Base-by-base conservation (phyloP, 2,329 filamentous ascomycete species). In the Pseudocercospora fuligena region DNA sequence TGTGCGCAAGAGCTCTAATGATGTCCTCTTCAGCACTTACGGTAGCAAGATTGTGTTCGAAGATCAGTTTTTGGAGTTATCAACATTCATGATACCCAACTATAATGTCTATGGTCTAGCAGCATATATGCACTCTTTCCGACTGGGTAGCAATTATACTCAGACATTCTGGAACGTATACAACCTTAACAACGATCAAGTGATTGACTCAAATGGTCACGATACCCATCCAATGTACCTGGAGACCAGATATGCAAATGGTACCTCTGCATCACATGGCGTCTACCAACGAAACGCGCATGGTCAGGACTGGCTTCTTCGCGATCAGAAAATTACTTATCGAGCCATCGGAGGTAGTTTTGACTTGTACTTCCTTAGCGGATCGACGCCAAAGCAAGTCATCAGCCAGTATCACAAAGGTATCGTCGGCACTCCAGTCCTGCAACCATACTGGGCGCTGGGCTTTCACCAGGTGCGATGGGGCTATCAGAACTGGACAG, bases 331-430 rank as follows among this genome's bases (percentile, higher is more conserved):
- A 14, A 51, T 78, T 12, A 75, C 72, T 2, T 78, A 77, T 65
- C 69, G 76, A 3, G 75, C 74, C 0, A 75, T 77, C 23, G 75
- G 75, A 14, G 76, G 76, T 25, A 75, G 73, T 64, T 68, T 94
- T 63, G 91, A 94, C 75, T 81, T 94, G 23, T 93, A 92, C 76
- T 92, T 94, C 79, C 89, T 90, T 73, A 84, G 88, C 5, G 92
- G 92, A 80, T 65, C 68, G 9, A 64, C 65, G 5, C 63, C 68
- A 11, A 67, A 61, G 64, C 0, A 63, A 21, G 64, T 66, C 43
- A 66, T 69, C 46, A 60, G 57, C 29, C 66, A 73, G 40, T 72
- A 69, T 27, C 66, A 68, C 23, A 72, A 66, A 16, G 73, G 71
- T 2, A 70, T 74, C 25, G 66, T 75, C n/a, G 69, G 69, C 14